Evolutionary conservation across 345 rosid genomes (phyloP).

Genomic region (Arabis alpina): DNA sequence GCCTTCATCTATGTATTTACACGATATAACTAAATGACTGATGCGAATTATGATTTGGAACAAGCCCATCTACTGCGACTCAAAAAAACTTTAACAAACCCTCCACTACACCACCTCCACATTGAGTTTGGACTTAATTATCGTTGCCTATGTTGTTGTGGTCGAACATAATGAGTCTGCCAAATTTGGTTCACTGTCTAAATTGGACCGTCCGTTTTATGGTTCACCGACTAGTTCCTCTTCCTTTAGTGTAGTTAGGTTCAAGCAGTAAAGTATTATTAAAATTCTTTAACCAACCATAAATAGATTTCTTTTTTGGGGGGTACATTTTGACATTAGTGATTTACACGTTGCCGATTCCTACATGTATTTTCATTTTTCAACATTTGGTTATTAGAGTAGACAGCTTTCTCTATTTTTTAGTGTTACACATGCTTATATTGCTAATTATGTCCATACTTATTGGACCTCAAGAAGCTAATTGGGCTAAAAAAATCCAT

Average conservation of each 20-base stretch:
- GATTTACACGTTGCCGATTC: no score
- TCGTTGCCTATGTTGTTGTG: slow-evolving; percentile 14
- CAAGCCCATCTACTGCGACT: no score
- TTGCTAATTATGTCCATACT: background rate
- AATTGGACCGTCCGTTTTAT: background rate
- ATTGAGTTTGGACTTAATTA: slow-evolving; percentile 14
- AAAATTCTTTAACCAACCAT: slow-evolving; percentile 2
- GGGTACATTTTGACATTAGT: no score
- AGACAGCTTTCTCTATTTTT: background rate
- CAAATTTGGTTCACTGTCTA: slow-evolving; percentile 35
- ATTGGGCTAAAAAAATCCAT: background rate
- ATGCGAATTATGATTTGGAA: no score
- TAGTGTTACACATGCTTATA: background rate
- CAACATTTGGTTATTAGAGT: background rate
- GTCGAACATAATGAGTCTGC: slow-evolving; percentile 19
- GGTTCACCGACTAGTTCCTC: slow-evolving; percentile 27
- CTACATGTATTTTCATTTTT: no score
- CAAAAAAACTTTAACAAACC: slow-evolving; percentile 4
- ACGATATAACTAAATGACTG: no score
- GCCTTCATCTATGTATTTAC: no score
- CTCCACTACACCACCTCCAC: slow-evolving; percentile 3
- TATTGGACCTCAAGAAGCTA: slow-evolving; percentile 18
- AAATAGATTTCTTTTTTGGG: background rate
- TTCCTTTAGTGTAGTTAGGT: background rate
- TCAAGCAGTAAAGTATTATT: background rate